These are phyloP conservation scores for Metarhizium album DNA, from an alignment of 2,329 filamentous ascomycete species.

Conservation along the genomic window DNA sequence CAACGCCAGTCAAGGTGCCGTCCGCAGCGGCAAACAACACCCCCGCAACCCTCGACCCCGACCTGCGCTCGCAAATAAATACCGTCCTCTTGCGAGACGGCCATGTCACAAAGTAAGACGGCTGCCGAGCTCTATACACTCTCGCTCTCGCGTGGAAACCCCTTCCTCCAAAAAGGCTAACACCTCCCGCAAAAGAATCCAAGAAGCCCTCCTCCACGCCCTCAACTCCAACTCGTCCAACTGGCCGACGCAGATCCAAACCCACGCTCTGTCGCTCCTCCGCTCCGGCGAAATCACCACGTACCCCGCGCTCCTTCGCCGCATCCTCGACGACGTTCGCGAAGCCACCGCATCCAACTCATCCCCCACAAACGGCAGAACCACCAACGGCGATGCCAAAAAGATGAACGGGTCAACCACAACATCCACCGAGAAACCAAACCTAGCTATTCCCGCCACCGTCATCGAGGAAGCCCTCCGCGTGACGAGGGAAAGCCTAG, in stretches of 20 bases:
- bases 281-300: constrained; percentile 48
- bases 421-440: constrained; percentile 16
- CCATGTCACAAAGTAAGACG: constrained; percentile 44
- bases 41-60: constrained; percentile 48
- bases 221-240: constrained; percentile 49
- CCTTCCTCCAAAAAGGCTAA: neutral
- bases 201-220: constrained; percentile 51
- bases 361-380: constrained; percentile 22
- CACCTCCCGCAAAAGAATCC: constrained; percentile 35
- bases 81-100: constrained; percentile 45
- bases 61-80: constrained; percentile 54
- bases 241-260: constrained; percentile 51
- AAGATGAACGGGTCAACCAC: constrained; percentile 17
- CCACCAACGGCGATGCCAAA: constrained; percentile 21
- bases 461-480: constrained; percentile 54
- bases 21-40: constrained; percentile 49
- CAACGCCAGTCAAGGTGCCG: constrained; percentile 51
- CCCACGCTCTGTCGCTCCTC: constrained; percentile 48
- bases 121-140: too few relatives aligned
- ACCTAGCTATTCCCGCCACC: constrained; percentile 44
- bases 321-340: constrained; percentile 51
- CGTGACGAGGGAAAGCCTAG: constrained; percentile 47
- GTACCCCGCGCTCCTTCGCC: constrained; percentile 49
- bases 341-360: constrained; percentile 28
- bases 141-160: neutral